These are phyloP conservation scores for Carex sylvatica DNA, from an alignment of 202 grass and related monocot genomes.

Conservation along the genomic window DNA sequence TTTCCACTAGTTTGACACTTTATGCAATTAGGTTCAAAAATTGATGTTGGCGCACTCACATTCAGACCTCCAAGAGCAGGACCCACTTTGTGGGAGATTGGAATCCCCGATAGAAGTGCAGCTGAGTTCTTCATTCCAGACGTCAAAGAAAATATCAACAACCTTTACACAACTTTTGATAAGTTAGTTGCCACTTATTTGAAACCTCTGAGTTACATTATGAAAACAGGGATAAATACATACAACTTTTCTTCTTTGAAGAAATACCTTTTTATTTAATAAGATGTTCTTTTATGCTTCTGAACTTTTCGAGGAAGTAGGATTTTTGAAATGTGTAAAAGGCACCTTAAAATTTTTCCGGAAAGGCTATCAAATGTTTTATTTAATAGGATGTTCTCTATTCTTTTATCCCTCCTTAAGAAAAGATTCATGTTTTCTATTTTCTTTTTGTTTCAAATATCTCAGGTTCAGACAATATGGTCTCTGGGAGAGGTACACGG, in stretches of 20 bases:
- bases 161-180: constrained; percentile 30
- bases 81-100: constrained; percentile 72
- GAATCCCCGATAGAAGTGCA: constrained; percentile 51
- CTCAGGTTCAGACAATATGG: constrained; percentile 63
- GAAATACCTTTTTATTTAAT: not conserved
- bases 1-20: not conserved
- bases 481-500: constrained; percentile 57
- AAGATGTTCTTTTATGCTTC: not conserved
- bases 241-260: not conserved
- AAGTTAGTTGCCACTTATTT: constrained; percentile 24
- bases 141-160: constrained; percentile 37
- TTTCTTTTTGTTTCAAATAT: not conserved
- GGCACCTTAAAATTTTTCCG: not conserved
- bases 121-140: constrained; percentile 64
- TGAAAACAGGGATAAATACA: not conserved
- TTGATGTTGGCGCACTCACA: constrained; percentile 40
- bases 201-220: not conserved
- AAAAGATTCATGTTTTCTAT: not conserved
- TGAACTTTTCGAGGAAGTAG: not conserved
- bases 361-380: not conserved
- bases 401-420: not conserved
- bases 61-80: constrained; percentile 47
- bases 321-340: not conserved
- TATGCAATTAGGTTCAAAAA: constrained; percentile 3
- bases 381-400: not conserved